Base-by-base conservation (phyloP, 768 basidiomycete species). In the Tulasnella calospora region DNA sequence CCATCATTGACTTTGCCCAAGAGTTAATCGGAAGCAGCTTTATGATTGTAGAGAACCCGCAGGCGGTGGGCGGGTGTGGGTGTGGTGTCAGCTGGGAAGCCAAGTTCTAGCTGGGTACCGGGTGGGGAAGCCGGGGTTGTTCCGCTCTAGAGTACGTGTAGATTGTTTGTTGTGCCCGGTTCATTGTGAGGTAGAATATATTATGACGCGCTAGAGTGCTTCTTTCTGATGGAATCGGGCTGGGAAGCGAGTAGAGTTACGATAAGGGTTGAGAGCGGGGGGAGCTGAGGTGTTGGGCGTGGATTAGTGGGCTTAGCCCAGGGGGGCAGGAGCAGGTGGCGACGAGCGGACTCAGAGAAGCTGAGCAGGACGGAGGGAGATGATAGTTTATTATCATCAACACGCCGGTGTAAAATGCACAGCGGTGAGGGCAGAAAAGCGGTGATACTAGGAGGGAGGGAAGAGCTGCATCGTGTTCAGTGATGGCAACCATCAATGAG, bases 61-160 rank as follows among this genome's bases (percentile, higher is more conserved):
- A 94, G 84, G 92, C 96, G 0, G 92, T 94, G 81, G 94, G 94
- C 69, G 94, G 94, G 0, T 99, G 97, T 80, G 96, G 97, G 1
- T 99, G 97, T 82, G 97, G 97, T 21, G 91, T 98, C 30, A 96
- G 95, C 82, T 98, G 95, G 96, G 95, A 96, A 83, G 86, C 94
- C 78, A 94, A 94, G 82, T 80, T 83, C 27, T 86, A 78, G 81
- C 35, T 33, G 35, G 35, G 10, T 71, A 33, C 19, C 40, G 70
- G 70, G 35, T 35, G 70, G 40, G 33, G 70, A 71, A 36, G 51
- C 51, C 51, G 51, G 51, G 61, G 30, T 5, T 30, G 33, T 4
- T 67, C 27, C 30, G 27, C 13, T 27, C 1, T 8, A 35, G 15
- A 67, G 61, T 67, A 67, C 61, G 33, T 15, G 61, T 67, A 67